Evolutionary conservation across 1,284 basidiomycete genomes (phyloP).

Genomic region (Leucoagaricus sp.): DNA sequence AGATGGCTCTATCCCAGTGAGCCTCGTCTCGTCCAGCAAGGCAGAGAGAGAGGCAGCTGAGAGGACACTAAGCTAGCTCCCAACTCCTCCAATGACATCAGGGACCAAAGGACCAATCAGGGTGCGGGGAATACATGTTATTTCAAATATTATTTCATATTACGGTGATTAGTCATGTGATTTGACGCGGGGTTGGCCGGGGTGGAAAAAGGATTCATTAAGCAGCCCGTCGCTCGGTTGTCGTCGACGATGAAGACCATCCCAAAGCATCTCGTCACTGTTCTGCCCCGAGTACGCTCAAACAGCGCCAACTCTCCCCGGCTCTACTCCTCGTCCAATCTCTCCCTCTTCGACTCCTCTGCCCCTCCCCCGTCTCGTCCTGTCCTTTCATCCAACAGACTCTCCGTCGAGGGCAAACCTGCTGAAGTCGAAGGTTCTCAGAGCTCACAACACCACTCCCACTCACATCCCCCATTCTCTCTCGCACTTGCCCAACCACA

Average conservation of each 20-base stretch:
- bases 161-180: constrained; percentile 6
- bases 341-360: constrained; percentile 51
- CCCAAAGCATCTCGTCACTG: constrained; percentile 53
- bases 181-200: constrained; percentile 1
- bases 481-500: constrained; percentile 49
- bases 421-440: constrained; percentile 44
- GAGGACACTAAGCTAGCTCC: neutral
- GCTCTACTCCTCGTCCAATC: constrained; percentile 27
- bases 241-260: constrained; percentile 49
- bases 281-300: constrained; percentile 36
- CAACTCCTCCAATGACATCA: neutral
- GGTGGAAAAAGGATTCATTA: neutral
- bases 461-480: constrained; percentile 31
- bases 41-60: neutral
- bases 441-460: constrained; percentile 32
- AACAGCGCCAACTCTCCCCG: constrained; percentile 25
- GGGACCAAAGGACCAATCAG: neutral
- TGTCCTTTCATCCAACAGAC: constrained; percentile 42
- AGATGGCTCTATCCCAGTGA: neutral
- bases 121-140: neutral
- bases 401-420: constrained; percentile 43
- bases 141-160: too few species aligned
- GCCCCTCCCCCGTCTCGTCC: constrained; percentile 40
- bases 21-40: neutral
- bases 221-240: neutral